These are phyloP conservation scores for Hyaloscypha bicolor DNA, from an alignment of 495 filamentous ascomycete genomes.

Conservation along the genomic window DNA sequence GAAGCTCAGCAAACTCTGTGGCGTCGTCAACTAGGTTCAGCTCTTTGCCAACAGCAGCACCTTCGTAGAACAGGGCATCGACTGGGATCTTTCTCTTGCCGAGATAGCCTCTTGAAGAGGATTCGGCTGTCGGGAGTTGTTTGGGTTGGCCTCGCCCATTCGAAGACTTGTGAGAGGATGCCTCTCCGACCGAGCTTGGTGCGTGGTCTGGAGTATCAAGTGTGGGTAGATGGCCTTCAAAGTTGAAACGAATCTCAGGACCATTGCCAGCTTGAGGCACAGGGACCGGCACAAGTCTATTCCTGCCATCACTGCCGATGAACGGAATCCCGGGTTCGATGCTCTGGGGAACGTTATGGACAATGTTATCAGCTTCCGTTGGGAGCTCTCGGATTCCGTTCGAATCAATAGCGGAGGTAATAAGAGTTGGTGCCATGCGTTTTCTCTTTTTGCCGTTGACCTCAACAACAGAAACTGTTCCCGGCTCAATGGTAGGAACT, in stretches of 20 bases:
- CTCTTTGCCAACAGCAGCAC: slow-evolving; percentile 31
- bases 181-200: neutral
- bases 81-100: slow-evolving; percentile 35
- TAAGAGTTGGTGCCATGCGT: slow-evolving; percentile 39
- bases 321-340: slow-evolving; percentile 25
- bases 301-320: slow-evolving; percentile 25
- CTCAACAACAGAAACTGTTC: neutral
- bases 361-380: slow-evolving; percentile 42
- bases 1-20: slow-evolving; percentile 33
- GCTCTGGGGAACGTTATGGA: slow-evolving; percentile 3
- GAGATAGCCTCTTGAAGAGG: slow-evolving; percentile 29
- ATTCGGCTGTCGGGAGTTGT: neutral
- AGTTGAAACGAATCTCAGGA: neutral
- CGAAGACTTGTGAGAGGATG: neutral
- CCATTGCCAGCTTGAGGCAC: slow-evolving; percentile 22
- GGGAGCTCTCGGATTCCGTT: slow-evolving; percentile 37
- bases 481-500: neutral
- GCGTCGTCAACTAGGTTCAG: slow-evolving; percentile 7
- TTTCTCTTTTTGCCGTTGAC: slow-evolving; percentile 42
- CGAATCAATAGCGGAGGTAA: slow-evolving; percentile 39
- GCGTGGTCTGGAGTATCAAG: neutral
- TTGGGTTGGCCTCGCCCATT: neutral
- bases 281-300: slow-evolving; percentile 34
- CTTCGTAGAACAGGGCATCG: slow-evolving; percentile 46
- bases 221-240: neutral